Conservation (phyloP, 352 stramenopile genomes). For the Phytopythium montanum region DNA sequence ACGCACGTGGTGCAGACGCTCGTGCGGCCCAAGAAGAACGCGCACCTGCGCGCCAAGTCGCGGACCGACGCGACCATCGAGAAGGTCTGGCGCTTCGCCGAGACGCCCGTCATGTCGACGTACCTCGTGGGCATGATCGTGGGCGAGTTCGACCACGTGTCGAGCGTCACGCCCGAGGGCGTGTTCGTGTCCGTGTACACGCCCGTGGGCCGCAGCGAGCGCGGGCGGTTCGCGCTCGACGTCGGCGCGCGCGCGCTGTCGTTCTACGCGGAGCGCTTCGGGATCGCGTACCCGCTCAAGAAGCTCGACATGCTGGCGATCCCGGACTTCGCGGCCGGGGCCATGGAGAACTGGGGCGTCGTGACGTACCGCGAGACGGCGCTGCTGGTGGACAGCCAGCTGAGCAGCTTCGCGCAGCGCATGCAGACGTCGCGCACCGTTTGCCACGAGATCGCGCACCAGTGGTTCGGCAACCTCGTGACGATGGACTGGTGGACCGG, state of each 20-base stretch:
- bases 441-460: conserved; percentile 97
- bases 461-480: conserved; percentile 97
- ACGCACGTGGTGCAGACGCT: conserved; percentile 92
- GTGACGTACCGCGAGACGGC: conserved; percentile 97
- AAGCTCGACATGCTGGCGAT: conserved; percentile 99
- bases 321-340: conserved; percentile 94
- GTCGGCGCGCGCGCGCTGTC: conserved; percentile 57
- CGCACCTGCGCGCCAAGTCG: conserved; percentile 41
- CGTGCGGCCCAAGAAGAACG: conserved; percentile 52
- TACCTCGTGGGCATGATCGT: conserved; percentile 94
- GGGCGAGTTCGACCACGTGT: conserved; percentile 96
- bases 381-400: conserved; percentile 82
- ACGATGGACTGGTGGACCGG: conserved; percentile 98
- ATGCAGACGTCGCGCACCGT: conserved; percentile 92
- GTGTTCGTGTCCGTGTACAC: conserved; percentile 96
- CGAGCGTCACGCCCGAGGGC: conserved; percentile 84
- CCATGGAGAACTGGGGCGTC: conserved; percentile 96
- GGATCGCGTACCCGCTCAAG: conserved; percentile 93
- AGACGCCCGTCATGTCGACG: conserved; percentile 96
- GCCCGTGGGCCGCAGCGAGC: conserved; percentile 88
- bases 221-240: conserved; percentile 91
- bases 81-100: conserved; percentile 83
- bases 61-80: conserved; percentile 32
- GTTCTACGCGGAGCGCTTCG: conserved; percentile 74
- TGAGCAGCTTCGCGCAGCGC: conserved; percentile 67